Percentiles rank a stretch among this genome's conserved stretches.
phyloP scores from a whole-genome alignment of 1,284 basidiomycete genomes.

The Ustilago tritici region DNA sequence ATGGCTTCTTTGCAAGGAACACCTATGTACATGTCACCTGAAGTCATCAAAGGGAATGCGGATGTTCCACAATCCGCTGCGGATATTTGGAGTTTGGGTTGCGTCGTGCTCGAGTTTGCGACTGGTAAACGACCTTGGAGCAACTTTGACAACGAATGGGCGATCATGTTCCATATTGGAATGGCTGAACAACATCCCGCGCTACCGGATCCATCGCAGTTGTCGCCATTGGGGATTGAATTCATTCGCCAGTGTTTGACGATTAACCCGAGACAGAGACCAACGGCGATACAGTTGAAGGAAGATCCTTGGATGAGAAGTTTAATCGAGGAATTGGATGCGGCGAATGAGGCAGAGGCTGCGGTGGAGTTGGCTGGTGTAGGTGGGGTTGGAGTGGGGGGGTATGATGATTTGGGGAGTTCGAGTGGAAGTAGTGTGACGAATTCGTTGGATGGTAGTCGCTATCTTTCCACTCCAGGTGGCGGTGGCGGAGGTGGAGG shows the following conservation, averaged over 20 bases:
- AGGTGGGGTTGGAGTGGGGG: slow-evolving; percentile 3
- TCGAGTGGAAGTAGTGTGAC: slow-evolving; percentile 25
- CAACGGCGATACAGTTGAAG: slow-evolving; percentile 86
- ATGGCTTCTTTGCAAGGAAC: slow-evolving; percentile 86
- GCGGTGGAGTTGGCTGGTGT: slow-evolving; percentile 35
- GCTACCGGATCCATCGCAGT: slow-evolving; percentile 88
- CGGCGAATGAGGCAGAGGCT: slow-evolving; percentile 57
- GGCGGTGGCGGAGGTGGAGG: not conserved
- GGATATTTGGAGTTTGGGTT: slow-evolving; percentile 98
- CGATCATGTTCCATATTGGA: slow-evolving; percentile 99
- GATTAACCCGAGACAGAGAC: slow-evolving; percentile 86
- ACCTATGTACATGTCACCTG: slow-evolving; percentile 99
- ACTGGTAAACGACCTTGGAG: slow-evolving; percentile 98
- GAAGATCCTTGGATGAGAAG: slow-evolving; percentile 86
- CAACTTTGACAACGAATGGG: slow-evolving; percentile 99
- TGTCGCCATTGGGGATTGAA: slow-evolving; percentile 89
- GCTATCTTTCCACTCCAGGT: slow-evolving; percentile 10
- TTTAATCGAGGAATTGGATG: slow-evolving; percentile 65
- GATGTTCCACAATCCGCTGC: slow-evolving; percentile 89
- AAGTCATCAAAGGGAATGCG: slow-evolving; percentile 85
- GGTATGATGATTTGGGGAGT: slow-evolving; percentile 23
- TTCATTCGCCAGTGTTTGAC: slow-evolving; percentile 93
- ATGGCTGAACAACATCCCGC: slow-evolving; percentile 97
- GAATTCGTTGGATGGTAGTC: slow-evolving; percentile 11
- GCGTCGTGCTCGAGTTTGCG: slow-evolving; percentile 94